These are phyloP conservation scores for Paraconiothyrium brasiliense DNA, from an alignment of 2,329 filamentous ascomycete species.

Conservation along the genomic window DNA sequence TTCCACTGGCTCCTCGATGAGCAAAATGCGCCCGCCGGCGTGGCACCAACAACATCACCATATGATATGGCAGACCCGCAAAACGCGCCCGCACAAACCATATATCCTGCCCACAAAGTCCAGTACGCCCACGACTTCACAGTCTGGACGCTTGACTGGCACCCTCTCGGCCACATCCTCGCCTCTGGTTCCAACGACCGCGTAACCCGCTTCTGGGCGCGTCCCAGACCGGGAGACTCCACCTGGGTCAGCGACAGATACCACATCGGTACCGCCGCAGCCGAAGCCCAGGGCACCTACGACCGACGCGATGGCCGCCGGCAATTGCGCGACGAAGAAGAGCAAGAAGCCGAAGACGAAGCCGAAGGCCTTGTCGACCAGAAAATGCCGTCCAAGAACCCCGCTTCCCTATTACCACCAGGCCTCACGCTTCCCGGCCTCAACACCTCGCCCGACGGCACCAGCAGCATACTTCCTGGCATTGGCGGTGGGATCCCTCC, in stretches of 20 bases:
- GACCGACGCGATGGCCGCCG: conserved; percentile 80
- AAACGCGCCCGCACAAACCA: conserved; percentile 85
- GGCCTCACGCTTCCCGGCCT: conserved; percentile 56
- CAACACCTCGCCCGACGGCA: conserved; percentile 50
- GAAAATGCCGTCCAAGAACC: conserved; percentile 73
- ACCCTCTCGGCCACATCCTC: conserved; percentile 93
- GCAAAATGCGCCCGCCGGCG: conserved; percentile 82
- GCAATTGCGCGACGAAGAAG: conserved; percentile 89
- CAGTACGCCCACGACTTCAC: conserved; percentile 92
- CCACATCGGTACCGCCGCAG: conserved; percentile 92
- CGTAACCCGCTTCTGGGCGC: conserved; percentile 96
- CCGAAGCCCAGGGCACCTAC: conserved; percentile 95
- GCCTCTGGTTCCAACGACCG: conserved; percentile 96
- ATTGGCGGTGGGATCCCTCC: conserved; percentile 55
- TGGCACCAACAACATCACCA: conserved; percentile 76
- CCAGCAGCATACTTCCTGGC: conserved; percentile 57
- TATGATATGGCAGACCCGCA: conserved; percentile 85
- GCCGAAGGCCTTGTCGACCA: conserved; percentile 93
- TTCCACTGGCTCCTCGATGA: conserved; percentile 97
- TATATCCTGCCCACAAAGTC: conserved; percentile 88
- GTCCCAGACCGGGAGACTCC: conserved; percentile 86
- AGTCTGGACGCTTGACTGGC: conserved; percentile 98
- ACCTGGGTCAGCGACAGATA: conserved; percentile 89
- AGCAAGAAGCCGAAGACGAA: conserved; percentile 92
- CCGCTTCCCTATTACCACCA: conserved; percentile 69